Evolutionary conservation across 2,329 filamentous ascomycete species (phyloP).

Genomic region (Nemania sp.): DNA sequence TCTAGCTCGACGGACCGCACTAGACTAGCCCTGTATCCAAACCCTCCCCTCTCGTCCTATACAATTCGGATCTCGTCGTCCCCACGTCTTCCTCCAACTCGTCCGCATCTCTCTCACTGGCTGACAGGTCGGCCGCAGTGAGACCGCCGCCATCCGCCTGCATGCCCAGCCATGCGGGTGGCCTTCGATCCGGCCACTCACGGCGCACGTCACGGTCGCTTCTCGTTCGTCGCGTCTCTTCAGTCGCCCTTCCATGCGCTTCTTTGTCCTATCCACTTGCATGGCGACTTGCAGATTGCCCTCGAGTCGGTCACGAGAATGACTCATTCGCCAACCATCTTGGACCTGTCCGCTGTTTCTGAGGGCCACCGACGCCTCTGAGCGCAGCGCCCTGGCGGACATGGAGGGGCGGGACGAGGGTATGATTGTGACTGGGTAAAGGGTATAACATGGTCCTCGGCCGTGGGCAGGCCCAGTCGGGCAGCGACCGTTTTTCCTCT

Average conservation of each 20-base stretch:
- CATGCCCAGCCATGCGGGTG: conserved; percentile 35
- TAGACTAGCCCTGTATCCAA: too few species aligned
- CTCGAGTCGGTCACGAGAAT: conserved; percentile 33
- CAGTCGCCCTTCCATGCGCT: conserved; percentile 33
- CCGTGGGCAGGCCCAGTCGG: conserved; percentile 33
- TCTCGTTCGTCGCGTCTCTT: conserved; percentile 37
- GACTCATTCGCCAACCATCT: conserved; percentile 43
- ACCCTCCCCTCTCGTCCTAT: too few species aligned
- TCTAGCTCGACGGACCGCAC: too few species aligned
- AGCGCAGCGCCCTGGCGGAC: conserved; percentile 24
- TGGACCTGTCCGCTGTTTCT: conserved; percentile 34
- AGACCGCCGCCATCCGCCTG: conserved; percentile 37
- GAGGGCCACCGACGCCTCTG: conserved; percentile 34
- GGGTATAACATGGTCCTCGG: conserved; percentile 40
- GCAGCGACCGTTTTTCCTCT: conserved; percentile 33
- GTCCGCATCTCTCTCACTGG: conserved; percentile 39
- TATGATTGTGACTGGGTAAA: conserved; percentile 34
- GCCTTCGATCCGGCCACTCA: conserved; percentile 38
- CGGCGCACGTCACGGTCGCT: conserved; percentile 38
- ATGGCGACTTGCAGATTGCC: conserved; percentile 36
- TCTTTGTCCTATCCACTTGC: conserved; percentile 32
- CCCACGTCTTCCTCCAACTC: conserved; percentile 32
- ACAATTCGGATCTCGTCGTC: neutral
- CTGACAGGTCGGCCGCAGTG: conserved; percentile 31
- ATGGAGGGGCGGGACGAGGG: conserved; percentile 25